Conservation (phyloP, 345 rosid genomes). For the Murraya paniculata region DNA sequence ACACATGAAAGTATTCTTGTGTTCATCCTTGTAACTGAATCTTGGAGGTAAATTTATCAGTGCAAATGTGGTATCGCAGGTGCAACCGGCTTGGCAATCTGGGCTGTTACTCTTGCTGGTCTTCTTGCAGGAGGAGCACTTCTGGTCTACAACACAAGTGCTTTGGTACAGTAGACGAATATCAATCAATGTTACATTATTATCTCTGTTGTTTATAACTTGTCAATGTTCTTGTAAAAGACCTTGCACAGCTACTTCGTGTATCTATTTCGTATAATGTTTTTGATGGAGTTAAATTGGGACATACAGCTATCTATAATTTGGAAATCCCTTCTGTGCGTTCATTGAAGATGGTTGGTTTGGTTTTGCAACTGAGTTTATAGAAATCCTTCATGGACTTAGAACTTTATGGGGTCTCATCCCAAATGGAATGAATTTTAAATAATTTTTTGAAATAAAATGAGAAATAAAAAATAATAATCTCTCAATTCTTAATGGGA, state of each 20-base stretch:
- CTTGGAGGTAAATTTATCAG: neutral
- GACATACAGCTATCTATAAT: neutral
- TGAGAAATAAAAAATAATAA: no score
- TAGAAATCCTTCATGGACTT: no score
- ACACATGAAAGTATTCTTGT: neutral
- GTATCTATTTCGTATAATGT: slow-evolving; percentile 6
- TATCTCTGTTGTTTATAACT: neutral
- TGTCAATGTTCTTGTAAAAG: neutral
- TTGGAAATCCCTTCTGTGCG: neutral
- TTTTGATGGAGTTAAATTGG: neutral
- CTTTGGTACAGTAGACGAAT: slow-evolving; percentile 62
- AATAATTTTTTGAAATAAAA: no score
- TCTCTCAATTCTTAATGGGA: no score
- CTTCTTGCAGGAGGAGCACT: slow-evolving; percentile 87
- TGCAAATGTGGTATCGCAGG: slow-evolving; percentile 31
- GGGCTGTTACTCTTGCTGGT: slow-evolving; percentile 86
- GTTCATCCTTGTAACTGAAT: neutral
- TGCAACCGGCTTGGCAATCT: slow-evolving; percentile 74
- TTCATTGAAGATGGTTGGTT: neutral
- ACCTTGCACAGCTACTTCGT: neutral
- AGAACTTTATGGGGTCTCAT: no score
- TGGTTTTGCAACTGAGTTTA: no score
- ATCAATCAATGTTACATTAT: neutral
- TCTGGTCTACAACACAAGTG: slow-evolving; percentile 97
- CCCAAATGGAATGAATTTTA: no score